These are phyloP conservation scores for Ogataea trehaloabstinens DNA, from an alignment of 805 yeast genomes.

Conservation along the genomic window DNA sequence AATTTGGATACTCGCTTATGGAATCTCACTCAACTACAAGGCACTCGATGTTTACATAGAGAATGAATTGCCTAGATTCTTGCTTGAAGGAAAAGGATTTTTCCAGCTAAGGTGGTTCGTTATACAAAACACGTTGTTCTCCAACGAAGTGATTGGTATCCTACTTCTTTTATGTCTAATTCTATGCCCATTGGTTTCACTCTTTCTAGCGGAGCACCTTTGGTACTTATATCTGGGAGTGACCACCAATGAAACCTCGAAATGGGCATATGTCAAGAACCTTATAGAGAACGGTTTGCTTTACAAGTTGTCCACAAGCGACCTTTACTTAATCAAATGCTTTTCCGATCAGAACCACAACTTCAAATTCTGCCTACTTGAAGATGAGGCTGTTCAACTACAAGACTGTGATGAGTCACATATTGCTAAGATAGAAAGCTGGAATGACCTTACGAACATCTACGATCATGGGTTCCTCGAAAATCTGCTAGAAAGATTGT, in stretches of 20 bases:
- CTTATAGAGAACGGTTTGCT: constrained; percentile 32
- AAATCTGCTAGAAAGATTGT: constrained; percentile 38
- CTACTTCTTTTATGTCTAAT: constrained; percentile 39
- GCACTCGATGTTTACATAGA: constrained; percentile 19
- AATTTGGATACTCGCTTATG: constrained; percentile 38
- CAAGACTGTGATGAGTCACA: constrained; percentile 1
- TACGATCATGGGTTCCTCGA: constrained; percentile 49
- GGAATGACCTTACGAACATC: constrained; percentile 39
- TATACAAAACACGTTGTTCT: constrained; percentile 29
- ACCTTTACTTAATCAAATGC: neutral
- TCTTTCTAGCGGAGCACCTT: constrained; percentile 42
- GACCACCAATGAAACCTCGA: constrained; percentile 53
- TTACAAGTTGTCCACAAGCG: constrained; percentile 19
- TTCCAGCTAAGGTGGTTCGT: constrained; percentile 21
- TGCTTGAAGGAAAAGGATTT: constrained; percentile 13
- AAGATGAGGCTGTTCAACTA: neutral
- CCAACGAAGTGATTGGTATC: constrained; percentile 41
- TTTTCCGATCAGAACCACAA: too few relatives aligned
- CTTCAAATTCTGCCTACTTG: neutral
- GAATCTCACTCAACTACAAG: constrained; percentile 35
- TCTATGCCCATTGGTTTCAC: constrained; percentile 35
- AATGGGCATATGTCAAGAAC: constrained; percentile 51
- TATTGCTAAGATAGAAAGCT: constrained; percentile 14
- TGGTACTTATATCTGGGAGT: constrained; percentile 52
- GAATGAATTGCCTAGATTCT: constrained; percentile 14